Conservation (phyloP, 1,284 basidiomycete species). For the Cryptococcus sp. region DNA sequence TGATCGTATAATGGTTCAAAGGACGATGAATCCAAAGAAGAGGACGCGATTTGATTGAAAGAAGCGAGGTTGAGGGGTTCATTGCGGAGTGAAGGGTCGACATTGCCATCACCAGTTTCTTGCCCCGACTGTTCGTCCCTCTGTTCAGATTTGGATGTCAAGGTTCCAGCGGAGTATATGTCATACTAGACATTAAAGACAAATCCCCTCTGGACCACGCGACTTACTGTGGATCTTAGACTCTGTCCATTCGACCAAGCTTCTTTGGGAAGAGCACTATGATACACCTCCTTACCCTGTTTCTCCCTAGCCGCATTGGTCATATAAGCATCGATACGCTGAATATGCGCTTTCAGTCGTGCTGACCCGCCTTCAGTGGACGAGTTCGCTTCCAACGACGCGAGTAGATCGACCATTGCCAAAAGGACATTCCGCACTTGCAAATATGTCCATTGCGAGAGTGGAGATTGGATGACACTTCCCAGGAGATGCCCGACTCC, state of each 20-base stretch:
- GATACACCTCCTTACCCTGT: conserved; percentile 1
- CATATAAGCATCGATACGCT: conserved; percentile 44
- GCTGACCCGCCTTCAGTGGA: conserved; percentile 33
- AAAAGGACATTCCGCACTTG: conserved; percentile 41
- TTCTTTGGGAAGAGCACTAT: neutral
- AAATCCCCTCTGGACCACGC: no score
- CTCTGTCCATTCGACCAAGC: neutral
- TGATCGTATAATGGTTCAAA: no score
- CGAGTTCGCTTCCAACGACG: conserved; percentile 29
- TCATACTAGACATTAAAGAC: no score
- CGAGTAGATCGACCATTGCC: conserved; percentile 37
- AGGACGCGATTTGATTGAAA: neutral
- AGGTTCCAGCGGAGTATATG: no score
- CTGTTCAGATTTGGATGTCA: no score
- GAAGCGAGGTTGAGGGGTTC: neutral
- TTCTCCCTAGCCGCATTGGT: conserved; percentile 27
- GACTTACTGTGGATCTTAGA: neutral
- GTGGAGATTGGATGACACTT: conserved; percentile 38
- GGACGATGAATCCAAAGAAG: no score
- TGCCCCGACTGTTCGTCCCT: neutral
- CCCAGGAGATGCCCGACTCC: conserved; percentile 47
- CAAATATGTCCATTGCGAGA: conserved; percentile 40
- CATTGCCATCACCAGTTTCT: neutral
- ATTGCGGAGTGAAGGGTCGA: neutral
- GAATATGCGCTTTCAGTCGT: conserved; percentile 37